Conservation (phyloP, 768 basidiomycete genomes). For the Mrakia blollopis region DNA sequence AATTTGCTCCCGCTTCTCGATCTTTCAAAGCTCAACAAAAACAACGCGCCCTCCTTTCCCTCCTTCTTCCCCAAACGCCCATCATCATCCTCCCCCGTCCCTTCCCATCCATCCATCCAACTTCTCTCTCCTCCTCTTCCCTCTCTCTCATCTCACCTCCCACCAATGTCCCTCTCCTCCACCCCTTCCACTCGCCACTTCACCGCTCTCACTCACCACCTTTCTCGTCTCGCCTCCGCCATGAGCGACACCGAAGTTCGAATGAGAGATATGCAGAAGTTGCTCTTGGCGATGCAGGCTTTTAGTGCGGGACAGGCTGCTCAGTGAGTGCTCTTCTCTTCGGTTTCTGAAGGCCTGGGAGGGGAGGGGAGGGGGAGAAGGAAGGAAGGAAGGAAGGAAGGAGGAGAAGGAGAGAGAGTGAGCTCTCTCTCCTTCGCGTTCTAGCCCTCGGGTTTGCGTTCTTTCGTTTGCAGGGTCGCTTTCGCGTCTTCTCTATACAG, state of each 20-base stretch:
- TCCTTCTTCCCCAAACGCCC: background rate
- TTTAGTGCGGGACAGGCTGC: conserved; percentile 25
- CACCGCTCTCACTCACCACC: conserved; percentile 27
- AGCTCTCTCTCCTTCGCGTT: background rate
- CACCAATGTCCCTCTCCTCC: conserved; percentile 16
- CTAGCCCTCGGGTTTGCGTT: too few species aligned
- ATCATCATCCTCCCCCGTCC: background rate
- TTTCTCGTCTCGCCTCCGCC: conserved; percentile 14
- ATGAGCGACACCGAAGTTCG: conserved; percentile 16
- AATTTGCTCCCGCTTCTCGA: background rate
- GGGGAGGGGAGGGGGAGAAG: background rate
- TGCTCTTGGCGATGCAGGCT: conserved; percentile 24
- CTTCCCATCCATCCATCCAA: background rate
- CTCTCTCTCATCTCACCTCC: background rate
- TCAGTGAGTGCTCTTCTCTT: background rate
- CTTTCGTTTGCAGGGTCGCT: too few species aligned
- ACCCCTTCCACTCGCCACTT: conserved; percentile 27
- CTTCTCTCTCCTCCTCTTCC: background rate
- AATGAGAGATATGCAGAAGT: conserved; percentile 25
- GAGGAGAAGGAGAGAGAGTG: background rate
- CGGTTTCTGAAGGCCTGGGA: background rate
- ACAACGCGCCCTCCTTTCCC: background rate
- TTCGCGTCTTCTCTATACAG: too few species aligned
- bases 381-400: background rate
- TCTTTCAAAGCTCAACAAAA: background rate